Conservation (phyloP, 306 rosid species). For the Corylus americana region DNA sequence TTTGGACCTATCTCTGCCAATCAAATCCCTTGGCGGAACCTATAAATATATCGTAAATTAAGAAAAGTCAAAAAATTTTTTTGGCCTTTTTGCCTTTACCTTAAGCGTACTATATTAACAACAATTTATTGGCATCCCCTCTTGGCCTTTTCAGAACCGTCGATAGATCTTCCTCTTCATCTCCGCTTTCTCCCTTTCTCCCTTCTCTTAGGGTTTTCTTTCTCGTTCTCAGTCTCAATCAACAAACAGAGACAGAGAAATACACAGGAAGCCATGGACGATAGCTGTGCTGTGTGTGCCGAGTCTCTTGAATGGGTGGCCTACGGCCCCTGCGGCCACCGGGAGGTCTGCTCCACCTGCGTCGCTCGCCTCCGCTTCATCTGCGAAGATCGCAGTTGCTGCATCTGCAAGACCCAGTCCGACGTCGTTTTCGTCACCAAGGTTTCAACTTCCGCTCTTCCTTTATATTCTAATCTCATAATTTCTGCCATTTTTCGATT, state of each 20-base stretch:
- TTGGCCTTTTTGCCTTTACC: not conserved
- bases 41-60: too few relatives aligned
- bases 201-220: not conserved
- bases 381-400: conserved; percentile 37
- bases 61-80: too few relatives aligned
- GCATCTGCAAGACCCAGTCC: conserved; percentile 40
- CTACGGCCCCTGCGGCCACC: conserved; percentile 41
- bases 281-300: conserved; percentile 43
- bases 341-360: conserved; percentile 47
- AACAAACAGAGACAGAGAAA: not conserved
- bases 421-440: conserved; percentile 34
- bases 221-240: not conserved
- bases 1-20: too few relatives aligned
- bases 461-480: not conserved
- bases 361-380: conserved; percentile 38
- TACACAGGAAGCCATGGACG: conserved; percentile 26
- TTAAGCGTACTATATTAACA: not conserved
- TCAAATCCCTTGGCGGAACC: too few relatives aligned
- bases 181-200: not conserved
- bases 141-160: not conserved
- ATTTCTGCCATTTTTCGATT: not conserved
- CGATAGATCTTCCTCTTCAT: not conserved
- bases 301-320: conserved; percentile 43
- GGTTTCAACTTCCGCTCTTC: conserved; percentile 12
- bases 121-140: not conserved